phyloP scores from a whole-genome alignment of 2,329 filamentous ascomycete genomes.

The Stylonectria norvegica region DNA sequence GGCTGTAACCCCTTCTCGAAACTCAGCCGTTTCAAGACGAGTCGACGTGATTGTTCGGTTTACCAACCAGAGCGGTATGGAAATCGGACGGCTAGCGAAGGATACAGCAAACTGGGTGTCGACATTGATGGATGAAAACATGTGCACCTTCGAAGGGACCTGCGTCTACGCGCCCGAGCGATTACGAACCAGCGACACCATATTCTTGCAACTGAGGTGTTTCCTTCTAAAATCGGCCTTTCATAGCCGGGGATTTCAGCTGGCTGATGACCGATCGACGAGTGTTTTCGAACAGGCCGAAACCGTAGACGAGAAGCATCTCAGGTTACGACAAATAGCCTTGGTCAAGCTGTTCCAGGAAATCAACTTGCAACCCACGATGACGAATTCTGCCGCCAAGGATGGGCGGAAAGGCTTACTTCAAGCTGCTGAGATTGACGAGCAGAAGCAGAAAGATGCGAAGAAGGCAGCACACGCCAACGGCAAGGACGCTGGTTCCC shows the following conservation, averaged over 20 bases:
- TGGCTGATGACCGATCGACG: slow-evolving; percentile 66
- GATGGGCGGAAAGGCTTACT: slow-evolving; percentile 82
- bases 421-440: slow-evolving; percentile 81
- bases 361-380: slow-evolving; percentile 75
- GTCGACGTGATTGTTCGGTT: slow-evolving; percentile 90
- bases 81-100: slow-evolving; percentile 82
- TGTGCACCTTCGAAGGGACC: slow-evolving; percentile 81
- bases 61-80: slow-evolving; percentile 71
- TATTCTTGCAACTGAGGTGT: slow-evolving; percentile 85
- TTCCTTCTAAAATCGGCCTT: slow-evolving; percentile 75
- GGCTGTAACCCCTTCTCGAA: slow-evolving; percentile 31
- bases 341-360: slow-evolving; percentile 87
- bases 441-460: slow-evolving; percentile 65
- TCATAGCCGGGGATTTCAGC: slow-evolving; percentile 54
- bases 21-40: slow-evolving; percentile 55
- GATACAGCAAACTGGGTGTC: slow-evolving; percentile 91
- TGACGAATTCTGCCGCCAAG: slow-evolving; percentile 70
- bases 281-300: slow-evolving; percentile 82
- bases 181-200: slow-evolving; percentile 83
- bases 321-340: slow-evolving; percentile 81
- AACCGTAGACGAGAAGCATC: slow-evolving; percentile 75
- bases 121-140: slow-evolving; percentile 81
- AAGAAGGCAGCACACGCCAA: slow-evolving; percentile 31
- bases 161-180: slow-evolving; percentile 88
- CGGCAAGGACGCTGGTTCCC: slow-evolving; percentile 40